Base-by-base conservation (phyloP, 257 asterid species). In the Fraxinus cuspidata region DNA sequence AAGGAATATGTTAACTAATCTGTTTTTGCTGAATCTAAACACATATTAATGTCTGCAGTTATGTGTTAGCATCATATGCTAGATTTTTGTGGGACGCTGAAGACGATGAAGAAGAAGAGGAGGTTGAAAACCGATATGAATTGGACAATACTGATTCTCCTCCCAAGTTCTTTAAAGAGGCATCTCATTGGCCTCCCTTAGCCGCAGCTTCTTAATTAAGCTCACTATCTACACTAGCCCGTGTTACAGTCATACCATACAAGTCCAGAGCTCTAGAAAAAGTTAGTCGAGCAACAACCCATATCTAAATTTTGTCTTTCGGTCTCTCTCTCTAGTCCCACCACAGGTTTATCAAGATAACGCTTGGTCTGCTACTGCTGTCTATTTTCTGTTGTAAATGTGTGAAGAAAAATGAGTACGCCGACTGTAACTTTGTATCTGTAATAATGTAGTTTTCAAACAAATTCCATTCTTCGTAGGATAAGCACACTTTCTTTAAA, bases 21-120 rank as follows among this genome's bases (percentile, higher is more conserved):
- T 11, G 51, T 67, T 65, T 40, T 42, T 70, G 5, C 28, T 69
- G 63, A 73, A 42, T 63, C 83, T 51, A 67, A 66, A 21, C 25
- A 13, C 12, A 0, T 74, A 40, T 58, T 21, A 15, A 15, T 71
- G 10, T 58, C 23, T 78, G 84, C 88, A 94, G 97, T 75, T 90
- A 76, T 51, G 92, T 94, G 67, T 81, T 88, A 77, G 97, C 96
- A 74, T 92, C 99, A 1, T 94, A 91, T 78, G 99, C 99, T 75
- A 89, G 92, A 11, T 94, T 94, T 86, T 74, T 91, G 51, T 94
- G 99, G 99, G 96, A 91, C 29, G 90, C 86, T 3, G 95, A 91
- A 58, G 97, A 85, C 7, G 88, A 84, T 49, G 82, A 80, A 5
- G 83, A 75, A 18, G 80, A 77, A 40, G 83, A 77, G 53, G 51